These are phyloP conservation scores for Puccinellia tenuiflora DNA, from an alignment of 176 grass and related monocot species.

Conservation along the genomic window DNA sequence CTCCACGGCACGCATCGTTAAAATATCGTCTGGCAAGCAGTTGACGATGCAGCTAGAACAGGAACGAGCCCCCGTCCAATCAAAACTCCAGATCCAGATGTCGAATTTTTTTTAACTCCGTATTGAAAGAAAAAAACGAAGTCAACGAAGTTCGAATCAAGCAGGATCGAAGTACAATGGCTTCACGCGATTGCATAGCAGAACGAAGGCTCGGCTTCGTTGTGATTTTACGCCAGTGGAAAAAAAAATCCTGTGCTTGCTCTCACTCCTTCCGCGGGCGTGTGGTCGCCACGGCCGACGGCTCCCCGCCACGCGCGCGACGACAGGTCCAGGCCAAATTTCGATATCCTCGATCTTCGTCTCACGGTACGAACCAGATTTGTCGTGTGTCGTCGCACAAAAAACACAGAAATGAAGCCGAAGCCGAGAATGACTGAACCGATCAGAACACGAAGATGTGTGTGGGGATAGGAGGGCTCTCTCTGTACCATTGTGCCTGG, in stretches of 20 bases:
- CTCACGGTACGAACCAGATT: no score
- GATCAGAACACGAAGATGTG: background rate
- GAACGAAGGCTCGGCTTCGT: no score
- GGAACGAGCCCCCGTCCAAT: background rate
- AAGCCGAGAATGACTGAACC: background rate
- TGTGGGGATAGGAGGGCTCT: no score
- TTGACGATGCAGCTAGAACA: background rate
- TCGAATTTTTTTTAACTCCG: background rate
- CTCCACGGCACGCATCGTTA: background rate
- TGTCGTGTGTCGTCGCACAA: no score
- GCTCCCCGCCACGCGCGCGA: background rate
- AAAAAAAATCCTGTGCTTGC: background rate
- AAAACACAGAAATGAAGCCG: no score
- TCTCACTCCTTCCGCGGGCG: background rate
- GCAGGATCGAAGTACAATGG: background rate
- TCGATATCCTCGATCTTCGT: background rate
- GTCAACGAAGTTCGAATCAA: background rate
- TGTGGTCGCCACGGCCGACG: constrained; percentile 7
- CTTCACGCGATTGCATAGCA: background rate
- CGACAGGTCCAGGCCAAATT: background rate
- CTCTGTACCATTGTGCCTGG: background rate
- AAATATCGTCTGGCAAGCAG: background rate
- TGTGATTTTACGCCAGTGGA: background rate
- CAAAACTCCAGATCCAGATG: background rate
- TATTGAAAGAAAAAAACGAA: background rate